Base-by-base conservation (phyloP, 805 yeast species). In the Myxozyma kluyveri region DNA sequence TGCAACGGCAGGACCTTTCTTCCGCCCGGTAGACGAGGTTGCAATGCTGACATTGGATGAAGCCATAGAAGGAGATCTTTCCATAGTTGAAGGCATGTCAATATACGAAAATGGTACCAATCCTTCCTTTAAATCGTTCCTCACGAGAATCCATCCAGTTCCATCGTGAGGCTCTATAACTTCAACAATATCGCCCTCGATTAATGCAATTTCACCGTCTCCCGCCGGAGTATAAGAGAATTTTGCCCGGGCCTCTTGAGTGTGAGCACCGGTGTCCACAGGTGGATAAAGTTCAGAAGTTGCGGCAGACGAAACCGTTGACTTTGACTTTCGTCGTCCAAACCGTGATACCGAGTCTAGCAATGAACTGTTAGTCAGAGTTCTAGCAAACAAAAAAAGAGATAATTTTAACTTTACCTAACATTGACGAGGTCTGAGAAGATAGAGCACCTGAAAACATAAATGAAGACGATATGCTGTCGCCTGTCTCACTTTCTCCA, bases 71-170 rank as follows among this genome's bases (percentile, higher is more conserved):
- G 46, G 24, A 19, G 64, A 37, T 12, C 63, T 45, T 3, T 47
- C 44, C 21, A 38, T 40, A 45, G 43, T 53, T n/a, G 56, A 56
- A 9, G 29, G 40, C 31, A 33, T 66, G 56, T 82, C 82, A 4
- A 90, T 68, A 65, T 91, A 91, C 0, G 86, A 70, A 0, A 95
- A 81, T 1, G 99, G 99, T 3, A 90, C 96, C 36, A 90, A 73
- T 0, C 99, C 99, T 38, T 70, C 71, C 7, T 67, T 67, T 0
- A 80, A 80, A 3, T 77, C 77, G 21, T 67, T 64, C n/a, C 74
- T 72, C 7, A 89, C 80, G 60, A 72, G 69, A 1, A 95, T 85
- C 99, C 99, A 91, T 0, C 99, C 99, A 17, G 88, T 81, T 0
- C 96, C 97, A 57, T 87, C 90, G 65, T 93, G 98, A 1, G 72